Conservation (phyloP, 306 rosid genomes). For the Vigna angularis region DNA sequence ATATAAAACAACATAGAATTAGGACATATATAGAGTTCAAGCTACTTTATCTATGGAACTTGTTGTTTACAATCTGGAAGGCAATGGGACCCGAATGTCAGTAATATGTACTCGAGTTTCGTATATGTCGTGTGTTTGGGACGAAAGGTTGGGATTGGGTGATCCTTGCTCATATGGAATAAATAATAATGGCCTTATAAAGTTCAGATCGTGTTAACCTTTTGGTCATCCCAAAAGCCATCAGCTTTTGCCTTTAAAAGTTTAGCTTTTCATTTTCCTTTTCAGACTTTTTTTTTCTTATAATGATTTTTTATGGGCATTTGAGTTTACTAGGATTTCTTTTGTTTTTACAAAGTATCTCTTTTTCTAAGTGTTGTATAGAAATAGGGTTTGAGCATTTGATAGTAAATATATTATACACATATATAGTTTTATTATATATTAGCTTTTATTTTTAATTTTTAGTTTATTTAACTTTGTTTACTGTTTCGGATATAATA, state of each 20-base stretch:
- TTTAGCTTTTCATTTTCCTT: not conserved
- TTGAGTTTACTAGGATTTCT: not conserved
- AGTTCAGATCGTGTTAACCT: not conserved
- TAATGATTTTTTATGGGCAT: not conserved
- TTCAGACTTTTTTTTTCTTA: not conserved
- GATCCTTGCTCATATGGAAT: not conserved
- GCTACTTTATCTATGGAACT: not conserved
- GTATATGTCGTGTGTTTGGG: not conserved
- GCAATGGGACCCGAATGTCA: not conserved
- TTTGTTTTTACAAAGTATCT: no score
- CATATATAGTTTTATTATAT: no score
- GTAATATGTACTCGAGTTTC: not conserved
- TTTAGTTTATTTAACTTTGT: no score
- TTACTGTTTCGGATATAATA: no score
- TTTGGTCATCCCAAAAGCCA: constrained; percentile 5
- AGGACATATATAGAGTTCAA: not conserved
- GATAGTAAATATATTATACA: no score
- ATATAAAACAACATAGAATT: not conserved
- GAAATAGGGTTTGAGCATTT: no score
- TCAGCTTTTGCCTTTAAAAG: not conserved
- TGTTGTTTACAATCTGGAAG: not conserved
- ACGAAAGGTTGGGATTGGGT: not conserved
- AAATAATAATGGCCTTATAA: not conserved
- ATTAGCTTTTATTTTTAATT: no score
- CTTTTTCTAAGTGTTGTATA: no score